A percentile compares a stretch with the other conserved stretches of the same genome.
Evolutionary conservation across 2,329 filamentous ascomycete species (phyloP).

Genomic region (Fusarium begoniae): DNA sequence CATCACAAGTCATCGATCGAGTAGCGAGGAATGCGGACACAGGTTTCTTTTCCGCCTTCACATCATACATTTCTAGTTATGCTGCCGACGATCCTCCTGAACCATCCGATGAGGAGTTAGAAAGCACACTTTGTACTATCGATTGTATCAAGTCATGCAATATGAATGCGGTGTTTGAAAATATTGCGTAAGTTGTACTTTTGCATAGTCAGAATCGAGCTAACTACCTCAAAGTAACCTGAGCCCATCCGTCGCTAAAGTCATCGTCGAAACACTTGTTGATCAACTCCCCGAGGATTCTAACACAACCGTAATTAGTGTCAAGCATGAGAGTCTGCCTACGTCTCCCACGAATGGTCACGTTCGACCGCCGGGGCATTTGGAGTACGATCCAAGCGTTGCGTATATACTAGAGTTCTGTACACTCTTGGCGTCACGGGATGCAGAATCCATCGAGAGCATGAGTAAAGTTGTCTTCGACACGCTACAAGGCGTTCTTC

Average conservation of each 20-base stretch:
- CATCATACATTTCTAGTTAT: constrained; percentile 98
- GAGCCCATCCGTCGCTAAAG: constrained; percentile 43
- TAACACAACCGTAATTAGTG: constrained; percentile 80
- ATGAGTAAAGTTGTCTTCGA: constrained; percentile 85
- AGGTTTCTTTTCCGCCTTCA: constrained; percentile 92
- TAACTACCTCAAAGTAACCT: constrained; percentile 47
- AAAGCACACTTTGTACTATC: constrained; percentile 92
- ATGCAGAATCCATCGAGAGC: constrained; percentile 74
- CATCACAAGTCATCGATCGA: constrained; percentile 92
- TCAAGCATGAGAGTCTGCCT: constrained; percentile 84
- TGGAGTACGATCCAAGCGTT: constrained; percentile 83
- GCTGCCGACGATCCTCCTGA: constrained; percentile 97
- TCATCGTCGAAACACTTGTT: constrained; percentile 74
- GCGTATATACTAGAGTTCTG: constrained; percentile 93
- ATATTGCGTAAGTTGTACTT: constrained; percentile 72
- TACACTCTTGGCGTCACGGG: constrained; percentile 81
- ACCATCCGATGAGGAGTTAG: constrained; percentile 95
- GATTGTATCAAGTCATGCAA: constrained; percentile 93
- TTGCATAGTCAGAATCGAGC: neutral
- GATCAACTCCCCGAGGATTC: constrained; percentile 87
- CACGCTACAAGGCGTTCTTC: constrained; percentile 80
- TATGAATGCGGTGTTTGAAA: constrained; percentile 82
- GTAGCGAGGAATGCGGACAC: constrained; percentile 80
- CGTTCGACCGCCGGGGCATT: constrained; percentile 47
- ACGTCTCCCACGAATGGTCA: constrained; percentile 67